phyloP scores from a whole-genome alignment of 1,139 yeast species.

The Scheffersomyces stambukii region DNA sequence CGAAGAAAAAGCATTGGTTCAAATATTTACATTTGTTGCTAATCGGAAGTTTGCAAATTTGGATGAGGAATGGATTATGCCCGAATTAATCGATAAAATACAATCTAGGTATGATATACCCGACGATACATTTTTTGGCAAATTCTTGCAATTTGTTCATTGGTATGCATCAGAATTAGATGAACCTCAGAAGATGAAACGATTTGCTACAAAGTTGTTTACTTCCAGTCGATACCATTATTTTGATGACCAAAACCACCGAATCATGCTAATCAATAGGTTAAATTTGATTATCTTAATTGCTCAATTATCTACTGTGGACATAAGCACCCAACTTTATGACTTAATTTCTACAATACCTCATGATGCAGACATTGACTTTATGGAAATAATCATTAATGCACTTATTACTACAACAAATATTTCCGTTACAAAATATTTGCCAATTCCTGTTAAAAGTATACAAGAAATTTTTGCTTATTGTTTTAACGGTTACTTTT shows the following conservation, averaged over 20 bases:
- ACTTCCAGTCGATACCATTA: conserved; percentile 36
- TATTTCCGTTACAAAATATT: conserved; percentile 13
- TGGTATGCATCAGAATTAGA: conserved; percentile 29
- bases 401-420: conserved; percentile 18
- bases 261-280: conserved; percentile 34
- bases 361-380: conserved; percentile 21
- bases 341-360: conserved; percentile 23
- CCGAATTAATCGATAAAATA: conserved; percentile 23
- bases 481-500: conserved; percentile 10
- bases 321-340: conserved; percentile 26
- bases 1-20: conserved; percentile 30
- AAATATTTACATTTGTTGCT: conserved; percentile 28
- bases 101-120: conserved; percentile 31
- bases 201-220: conserved; percentile 33
- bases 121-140: conserved; percentile 30
- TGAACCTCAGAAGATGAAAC: conserved; percentile 23
- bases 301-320: conserved; percentile 31
- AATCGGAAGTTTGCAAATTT: conserved; percentile 35
- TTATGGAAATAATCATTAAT: conserved; percentile 20
- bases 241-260: conserved; percentile 20
- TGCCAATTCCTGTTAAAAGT: conserved; percentile 19
- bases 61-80: conserved; percentile 26
- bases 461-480: conserved; percentile 14
- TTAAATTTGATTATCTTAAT: conserved; percentile 34
- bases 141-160: conserved; percentile 34